These are phyloP conservation scores for Aaosphaeria pasadenensis DNA, from an alignment of 2,329 filamentous ascomycete genomes.

Conservation along the genomic window DNA sequence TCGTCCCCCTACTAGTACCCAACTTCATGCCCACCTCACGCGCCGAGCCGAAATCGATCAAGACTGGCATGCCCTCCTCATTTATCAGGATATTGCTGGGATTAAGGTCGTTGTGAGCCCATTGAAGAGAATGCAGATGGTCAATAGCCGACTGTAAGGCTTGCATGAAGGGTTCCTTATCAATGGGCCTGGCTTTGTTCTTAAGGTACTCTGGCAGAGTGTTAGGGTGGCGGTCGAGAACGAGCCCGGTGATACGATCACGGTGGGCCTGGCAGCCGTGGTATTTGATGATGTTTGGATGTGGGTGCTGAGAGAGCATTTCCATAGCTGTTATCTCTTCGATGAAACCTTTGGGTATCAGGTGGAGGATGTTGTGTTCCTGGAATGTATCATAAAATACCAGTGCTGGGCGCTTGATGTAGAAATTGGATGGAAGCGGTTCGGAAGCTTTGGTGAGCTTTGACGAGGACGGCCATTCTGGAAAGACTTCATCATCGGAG, in stretches of 20 bases:
- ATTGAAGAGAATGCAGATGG: neutral
- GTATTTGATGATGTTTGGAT: conserved; percentile 7
- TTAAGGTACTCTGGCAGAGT: neutral
- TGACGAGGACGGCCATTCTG: too few relatives aligned
- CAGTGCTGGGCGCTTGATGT: too few relatives aligned
- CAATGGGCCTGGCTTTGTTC: neutral
- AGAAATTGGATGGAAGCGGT: too few relatives aligned
- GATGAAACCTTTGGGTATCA: neutral
- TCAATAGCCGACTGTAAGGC: neutral
- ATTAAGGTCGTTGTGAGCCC: neutral
- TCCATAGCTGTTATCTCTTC: neutral
- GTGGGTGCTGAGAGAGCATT: neutral
- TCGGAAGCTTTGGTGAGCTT: too few relatives aligned
- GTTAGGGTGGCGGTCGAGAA: conserved; percentile 1
- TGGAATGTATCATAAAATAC: too few relatives aligned
- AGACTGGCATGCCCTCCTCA: neutral
- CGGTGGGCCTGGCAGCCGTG: neutral
- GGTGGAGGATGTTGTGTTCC: neutral
- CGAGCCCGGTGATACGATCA: conserved; percentile 3
- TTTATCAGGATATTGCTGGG: neutral
- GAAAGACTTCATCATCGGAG: too few relatives aligned
- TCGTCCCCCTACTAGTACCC: neutral
- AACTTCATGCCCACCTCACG: neutral
- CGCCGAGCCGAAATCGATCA: neutral
- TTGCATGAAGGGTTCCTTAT: neutral